A percentile compares a stretch with the other conserved stretches of the same genome.
Conservation (phyloP, 805 yeast genomes). For the Komagataella phaffii region DNA sequence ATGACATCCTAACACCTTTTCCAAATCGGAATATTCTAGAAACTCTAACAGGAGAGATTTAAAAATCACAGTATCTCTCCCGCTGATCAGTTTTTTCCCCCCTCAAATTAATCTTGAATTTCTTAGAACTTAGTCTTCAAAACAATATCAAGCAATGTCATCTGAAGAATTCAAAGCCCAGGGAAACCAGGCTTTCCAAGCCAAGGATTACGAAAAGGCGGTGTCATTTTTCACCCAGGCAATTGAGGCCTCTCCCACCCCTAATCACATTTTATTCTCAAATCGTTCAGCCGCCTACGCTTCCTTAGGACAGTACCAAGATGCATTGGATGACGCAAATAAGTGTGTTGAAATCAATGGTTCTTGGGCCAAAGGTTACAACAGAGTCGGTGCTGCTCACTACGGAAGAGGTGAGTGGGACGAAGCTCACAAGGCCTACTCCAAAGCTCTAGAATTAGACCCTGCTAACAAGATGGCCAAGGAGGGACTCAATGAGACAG, state of each 20-base stretch:
- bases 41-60: not conserved
- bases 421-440: conserved; percentile 58
- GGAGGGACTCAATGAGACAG: conserved; percentile 64
- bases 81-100: not conserved
- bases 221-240: conserved; percentile 75
- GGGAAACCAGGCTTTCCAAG: conserved; percentile 87
- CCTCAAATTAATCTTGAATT: not conserved
- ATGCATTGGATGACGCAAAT: conserved; percentile 78
- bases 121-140: not conserved
- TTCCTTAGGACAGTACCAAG: conserved; percentile 55
- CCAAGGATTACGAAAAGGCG: conserved; percentile 74
- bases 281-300: conserved; percentile 91
- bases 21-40: not conserved
- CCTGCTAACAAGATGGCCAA: conserved; percentile 75
- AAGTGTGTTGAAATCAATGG: conserved; percentile 72
- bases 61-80: not conserved
- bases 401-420: conserved; percentile 76
- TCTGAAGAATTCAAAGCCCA: conserved; percentile 77
- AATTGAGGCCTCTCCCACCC: conserved; percentile 64
- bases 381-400: conserved; percentile 86
- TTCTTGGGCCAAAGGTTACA: conserved; percentile 91
- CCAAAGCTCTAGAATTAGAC: conserved; percentile 73
- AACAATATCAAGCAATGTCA: conserved; percentile 21
- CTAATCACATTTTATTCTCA: conserved; percentile 87
- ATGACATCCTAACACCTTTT: not conserved